Evolutionary conservation across 441 rosid species (phyloP), one percentile per base, ranked within the genome.

Genomic region (California macrophylla): DNA sequence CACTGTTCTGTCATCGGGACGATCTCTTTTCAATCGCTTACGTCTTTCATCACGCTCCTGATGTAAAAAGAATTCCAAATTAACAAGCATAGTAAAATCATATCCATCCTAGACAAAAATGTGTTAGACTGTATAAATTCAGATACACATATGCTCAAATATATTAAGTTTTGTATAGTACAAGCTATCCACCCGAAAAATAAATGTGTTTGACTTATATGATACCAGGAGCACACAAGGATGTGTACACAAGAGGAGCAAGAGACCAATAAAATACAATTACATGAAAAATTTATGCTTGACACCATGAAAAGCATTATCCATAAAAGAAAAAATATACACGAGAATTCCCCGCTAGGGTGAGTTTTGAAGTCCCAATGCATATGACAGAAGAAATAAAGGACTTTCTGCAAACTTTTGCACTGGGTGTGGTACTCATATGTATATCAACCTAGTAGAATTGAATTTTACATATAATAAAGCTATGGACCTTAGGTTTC

Each of bases 21-120:
- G 81, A 1, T 89, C 94, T 79, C 65, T 83, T 79, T 82, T 91
- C 87, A 91, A 69, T 66, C 90, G 85, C 76, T 84, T 87, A 67
- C 83, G 87, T 77, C 98, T 87, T 84, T 94, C 98, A 72, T 94
- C 98, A 29, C 97, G 97, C 74, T 94, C 98, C 98, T 94, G 76
- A 64, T 34, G 72, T 4, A 50, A 70, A 68, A 54, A 38, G 23
- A 20, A 34, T 6, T 25, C 16, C 40, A 23, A 64, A 79, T 58
- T 18, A 47, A 24, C 12, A 56, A 66, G 47, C 47, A 66, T 28
- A 47, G 23, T 45, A 1, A 20, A 64, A 52, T 20, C 13, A 25
- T 20, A 54, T 21, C 61, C 61, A 18, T 7, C 10, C 21, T 47
- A 54, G 0, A 54, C 61, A 54, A 13, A 54, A 54, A 54, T 54